Percentiles rank a stretch among this genome's conserved stretches.
Evolutionary conservation across 176 grass and related monocot genomes (phyloP).

Genomic region (Dendrocalamus sinicus): DNA sequence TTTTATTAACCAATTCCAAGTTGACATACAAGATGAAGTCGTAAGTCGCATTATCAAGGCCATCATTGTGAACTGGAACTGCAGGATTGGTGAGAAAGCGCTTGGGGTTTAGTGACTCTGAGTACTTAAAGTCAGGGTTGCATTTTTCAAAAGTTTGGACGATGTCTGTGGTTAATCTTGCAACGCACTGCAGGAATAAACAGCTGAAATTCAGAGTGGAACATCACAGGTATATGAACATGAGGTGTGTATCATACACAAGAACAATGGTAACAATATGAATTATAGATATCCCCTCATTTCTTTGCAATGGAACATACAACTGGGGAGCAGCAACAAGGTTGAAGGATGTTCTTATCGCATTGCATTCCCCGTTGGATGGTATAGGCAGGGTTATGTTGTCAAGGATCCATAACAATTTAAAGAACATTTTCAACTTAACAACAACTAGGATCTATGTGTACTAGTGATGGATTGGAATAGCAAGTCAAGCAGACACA

Average conservation of each 20-base stretch:
- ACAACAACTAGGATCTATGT: conserved; percentile 18
- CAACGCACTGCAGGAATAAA: conserved; percentile 71
- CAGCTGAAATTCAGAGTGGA: conserved; percentile 39
- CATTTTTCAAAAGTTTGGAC: conserved; percentile 79
- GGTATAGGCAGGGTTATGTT: background rate
- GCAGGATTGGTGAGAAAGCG: conserved; percentile 87
- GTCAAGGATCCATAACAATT: conserved; percentile 11
- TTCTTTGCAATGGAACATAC: background rate
- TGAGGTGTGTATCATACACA: conserved; percentile 30
- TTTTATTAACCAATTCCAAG: conserved; percentile 74
- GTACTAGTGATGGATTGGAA: conserved; percentile 25
- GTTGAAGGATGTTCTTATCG: conserved; percentile 18
- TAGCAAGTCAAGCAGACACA: conserved; percentile 1
- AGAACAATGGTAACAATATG: conserved; percentile 27
- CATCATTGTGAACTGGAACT: conserved; percentile 69
- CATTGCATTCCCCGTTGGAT: background rate
- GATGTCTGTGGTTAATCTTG: conserved; percentile 81
- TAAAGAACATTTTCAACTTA: conserved; percentile 11
- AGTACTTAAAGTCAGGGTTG: conserved; percentile 79
- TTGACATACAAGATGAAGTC: conserved; percentile 94
- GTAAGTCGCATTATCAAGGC: conserved; percentile 91
- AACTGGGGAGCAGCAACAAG: conserved; percentile 5
- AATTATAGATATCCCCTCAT: background rate
- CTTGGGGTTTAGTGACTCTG: conserved; percentile 82
- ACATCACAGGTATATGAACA: conserved; percentile 30